These are phyloP conservation scores for Rosa rugosa DNA, from an alignment of 306 rosid genomes.

Conservation along the genomic window DNA sequence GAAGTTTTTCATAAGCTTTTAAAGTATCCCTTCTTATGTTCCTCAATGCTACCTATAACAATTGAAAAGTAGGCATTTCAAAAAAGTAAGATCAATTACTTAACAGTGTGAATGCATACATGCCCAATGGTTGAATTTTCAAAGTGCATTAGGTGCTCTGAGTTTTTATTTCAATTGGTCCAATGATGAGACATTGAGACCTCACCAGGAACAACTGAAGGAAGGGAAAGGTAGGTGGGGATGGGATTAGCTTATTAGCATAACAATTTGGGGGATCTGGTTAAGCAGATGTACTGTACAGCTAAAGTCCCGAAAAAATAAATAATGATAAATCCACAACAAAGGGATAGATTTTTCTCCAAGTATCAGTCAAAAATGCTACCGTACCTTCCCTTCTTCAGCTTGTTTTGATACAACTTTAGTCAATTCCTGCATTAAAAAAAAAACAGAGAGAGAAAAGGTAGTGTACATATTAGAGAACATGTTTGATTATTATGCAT, in stretches of 20 bases:
- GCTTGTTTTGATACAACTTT: slow-evolving; percentile 85
- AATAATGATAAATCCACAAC: slow-evolving; percentile 20
- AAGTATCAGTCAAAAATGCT: slow-evolving; percentile 16
- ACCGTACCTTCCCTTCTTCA: slow-evolving; percentile 95
- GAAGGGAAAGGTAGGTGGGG: not conserved
- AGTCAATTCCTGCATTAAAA: slow-evolving; percentile 61
- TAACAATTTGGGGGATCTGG: slow-evolving; percentile 16
- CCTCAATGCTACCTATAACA: slow-evolving; percentile 80
- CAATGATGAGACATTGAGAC: not conserved
- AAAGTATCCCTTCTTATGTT: slow-evolving; percentile 95
- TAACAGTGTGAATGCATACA: not conserved
- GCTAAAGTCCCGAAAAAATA: not conserved
- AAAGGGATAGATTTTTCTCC: slow-evolving; percentile 23
- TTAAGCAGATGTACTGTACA: slow-evolving; percentile 4
- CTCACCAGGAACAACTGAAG: not conserved
- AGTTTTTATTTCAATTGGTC: not conserved
- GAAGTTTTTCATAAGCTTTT: slow-evolving; percentile 91
- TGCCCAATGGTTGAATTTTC: not conserved
- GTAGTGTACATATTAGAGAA: not conserved
- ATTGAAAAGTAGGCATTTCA: slow-evolving; percentile 22
- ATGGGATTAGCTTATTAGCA: slow-evolving; percentile 2
- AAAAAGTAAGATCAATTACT: slow-evolving; percentile 21
- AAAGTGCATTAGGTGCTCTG: not conserved
- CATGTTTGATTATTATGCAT: not conserved
- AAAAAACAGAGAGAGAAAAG: not conserved